Conservation (phyloP, 805 yeast species). For the Saturnispora silvae region DNA sequence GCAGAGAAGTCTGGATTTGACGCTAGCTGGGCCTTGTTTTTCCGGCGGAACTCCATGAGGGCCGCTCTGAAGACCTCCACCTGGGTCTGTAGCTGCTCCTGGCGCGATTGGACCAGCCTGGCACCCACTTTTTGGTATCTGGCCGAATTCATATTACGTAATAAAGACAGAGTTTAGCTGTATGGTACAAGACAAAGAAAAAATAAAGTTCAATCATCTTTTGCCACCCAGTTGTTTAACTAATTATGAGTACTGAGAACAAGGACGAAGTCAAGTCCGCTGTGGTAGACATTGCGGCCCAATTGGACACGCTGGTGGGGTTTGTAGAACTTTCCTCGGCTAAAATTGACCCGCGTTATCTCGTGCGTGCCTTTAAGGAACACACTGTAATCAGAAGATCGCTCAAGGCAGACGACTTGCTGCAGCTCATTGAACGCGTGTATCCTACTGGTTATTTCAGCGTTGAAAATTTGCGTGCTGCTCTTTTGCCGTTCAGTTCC, state of each 20-base stretch:
- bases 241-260: conserved; percentile 6
- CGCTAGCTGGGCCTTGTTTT: conserved; percentile 58
- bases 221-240: conserved; percentile 10
- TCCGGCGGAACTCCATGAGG: conserved; percentile 60
- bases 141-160: conserved; percentile 13
- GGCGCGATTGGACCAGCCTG: conserved; percentile 40
- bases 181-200: not conserved
- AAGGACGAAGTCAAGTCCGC: conserved; percentile 4
- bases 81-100: conserved; percentile 57
- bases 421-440: conserved; percentile 40
- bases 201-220: not conserved
- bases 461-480: conserved; percentile 31
- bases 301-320: conserved; percentile 5
- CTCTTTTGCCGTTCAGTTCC: conserved; percentile 23
- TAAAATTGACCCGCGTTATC: conserved; percentile 76
- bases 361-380: conserved; percentile 77
- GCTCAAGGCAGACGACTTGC: conserved; percentile 44
- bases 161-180: too few species aligned
- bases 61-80: conserved; percentile 68
- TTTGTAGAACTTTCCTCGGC: conserved; percentile 27
- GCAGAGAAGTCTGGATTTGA: conserved; percentile 53
- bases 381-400: conserved; percentile 64
- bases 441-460: conserved; percentile 41
- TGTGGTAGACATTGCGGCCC: conserved; percentile 1
- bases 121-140: conserved; percentile 43